phyloP scores from a whole-genome alignment of 2,329 filamentous ascomycete genomes.

The Pseudogymnoascus sp. region DNA sequence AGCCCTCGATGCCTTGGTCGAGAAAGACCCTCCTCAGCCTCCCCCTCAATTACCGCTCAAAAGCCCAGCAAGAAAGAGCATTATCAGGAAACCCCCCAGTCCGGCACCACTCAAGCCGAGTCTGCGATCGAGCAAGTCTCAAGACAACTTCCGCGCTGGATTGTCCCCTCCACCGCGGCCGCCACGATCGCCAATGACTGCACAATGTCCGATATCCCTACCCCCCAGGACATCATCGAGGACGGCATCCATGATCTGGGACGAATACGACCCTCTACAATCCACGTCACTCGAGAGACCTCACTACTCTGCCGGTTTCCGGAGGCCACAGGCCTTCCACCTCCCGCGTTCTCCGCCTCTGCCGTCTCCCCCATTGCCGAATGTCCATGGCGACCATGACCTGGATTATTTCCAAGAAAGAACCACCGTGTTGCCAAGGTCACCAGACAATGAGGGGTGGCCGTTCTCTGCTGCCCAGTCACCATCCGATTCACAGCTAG shows the following conservation, averaged over 20 bases:
- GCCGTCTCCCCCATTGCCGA: constrained; percentile 25
- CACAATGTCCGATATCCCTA: constrained; percentile 34
- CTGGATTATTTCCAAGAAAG: neutral
- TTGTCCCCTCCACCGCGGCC: constrained; percentile 36
- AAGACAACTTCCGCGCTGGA: constrained; percentile 27
- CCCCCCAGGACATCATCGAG: constrained; percentile 50
- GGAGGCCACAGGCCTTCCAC: constrained; percentile 36
- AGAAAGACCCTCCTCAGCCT: constrained; percentile 16
- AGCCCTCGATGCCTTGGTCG: constrained; percentile 23
- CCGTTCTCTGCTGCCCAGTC: neutral
- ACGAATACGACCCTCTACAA: constrained; percentile 33
- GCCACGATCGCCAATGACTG: constrained; percentile 37
- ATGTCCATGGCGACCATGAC: neutral
- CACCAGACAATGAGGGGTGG: constrained; percentile 1
- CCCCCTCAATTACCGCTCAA: constrained; percentile 11
- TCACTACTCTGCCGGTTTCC: constrained; percentile 37
- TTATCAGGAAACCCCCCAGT: neutral
- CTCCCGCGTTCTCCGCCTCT: constrained; percentile 23
- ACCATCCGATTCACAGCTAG: constrained; percentile 31
- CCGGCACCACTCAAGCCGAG: neutral
- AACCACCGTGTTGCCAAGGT: neutral
- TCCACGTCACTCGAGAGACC: constrained; percentile 34
- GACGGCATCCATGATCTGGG: constrained; percentile 35
- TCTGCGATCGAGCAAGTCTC: constrained; percentile 34
- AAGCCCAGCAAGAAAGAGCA: constrained; percentile 7